Evolutionary conservation across 2,329 filamentous ascomycete species (phyloP).

Genomic region (Fusarium abutilonis): DNA sequence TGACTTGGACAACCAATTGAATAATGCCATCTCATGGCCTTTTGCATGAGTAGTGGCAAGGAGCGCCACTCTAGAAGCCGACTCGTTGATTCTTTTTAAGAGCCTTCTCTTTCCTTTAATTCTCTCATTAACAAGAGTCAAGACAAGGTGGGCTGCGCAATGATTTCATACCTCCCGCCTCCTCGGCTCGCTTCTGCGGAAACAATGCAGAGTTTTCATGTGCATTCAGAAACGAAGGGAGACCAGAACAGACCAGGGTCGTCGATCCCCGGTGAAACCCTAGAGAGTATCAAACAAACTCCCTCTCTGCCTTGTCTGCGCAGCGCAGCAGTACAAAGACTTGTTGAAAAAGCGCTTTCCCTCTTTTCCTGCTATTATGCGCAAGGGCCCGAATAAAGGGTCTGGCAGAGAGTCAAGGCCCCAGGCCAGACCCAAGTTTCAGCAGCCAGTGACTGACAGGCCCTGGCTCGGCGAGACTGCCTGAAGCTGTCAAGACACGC

Average conservation of each 20-base stretch:
- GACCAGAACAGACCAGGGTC: slow-evolving; percentile 20
- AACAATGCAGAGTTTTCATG: slow-evolving; percentile 33
- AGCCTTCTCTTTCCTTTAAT: slow-evolving; percentile 29
- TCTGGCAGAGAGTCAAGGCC: slow-evolving; percentile 3
- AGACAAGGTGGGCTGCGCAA: slow-evolving; percentile 16
- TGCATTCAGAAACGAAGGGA: slow-evolving; percentile 18
- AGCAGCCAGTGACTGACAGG: slow-evolving; percentile 27
- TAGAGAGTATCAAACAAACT: slow-evolving; percentile 23
- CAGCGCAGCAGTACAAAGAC: too few species aligned
- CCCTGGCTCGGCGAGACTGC: slow-evolving; percentile 28
- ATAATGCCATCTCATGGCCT: not conserved
- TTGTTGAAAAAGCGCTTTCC: too few species aligned
- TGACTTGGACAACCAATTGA: slow-evolving; percentile 6
- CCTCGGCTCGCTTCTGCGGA: slow-evolving; percentile 10
- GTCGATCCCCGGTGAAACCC: slow-evolving; percentile 30
- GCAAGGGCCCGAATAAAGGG: slow-evolving; percentile 23
- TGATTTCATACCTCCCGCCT: slow-evolving; percentile 23
- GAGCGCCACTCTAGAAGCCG: slow-evolving; percentile 14
- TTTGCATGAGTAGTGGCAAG: slow-evolving; percentile 20
- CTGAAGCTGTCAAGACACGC: slow-evolving; percentile 36
- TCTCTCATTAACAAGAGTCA: slow-evolving; percentile 26
- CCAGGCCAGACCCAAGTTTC: slow-evolving; percentile 23
- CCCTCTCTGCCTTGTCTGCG: not conserved
- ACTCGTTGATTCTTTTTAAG: slow-evolving; percentile 6
- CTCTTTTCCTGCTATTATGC: not conserved